Conservation (phyloP, 306 rosid species). For the Cyamopsis tetragonoloba region DNA sequence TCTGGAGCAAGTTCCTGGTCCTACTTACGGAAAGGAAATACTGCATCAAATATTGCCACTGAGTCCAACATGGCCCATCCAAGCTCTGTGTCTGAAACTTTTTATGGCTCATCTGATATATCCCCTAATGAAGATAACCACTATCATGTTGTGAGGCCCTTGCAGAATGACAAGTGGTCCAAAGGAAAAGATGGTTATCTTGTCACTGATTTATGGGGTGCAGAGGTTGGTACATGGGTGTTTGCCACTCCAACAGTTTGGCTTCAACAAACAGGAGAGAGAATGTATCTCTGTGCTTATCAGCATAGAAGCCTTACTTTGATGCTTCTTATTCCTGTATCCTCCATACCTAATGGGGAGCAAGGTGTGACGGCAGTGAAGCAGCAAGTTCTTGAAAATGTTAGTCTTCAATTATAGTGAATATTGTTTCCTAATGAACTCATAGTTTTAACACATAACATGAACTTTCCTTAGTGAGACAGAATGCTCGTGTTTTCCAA, state of each 20-base stretch:
- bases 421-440: slow-evolving; percentile 10
- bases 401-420: slow-evolving; percentile 40
- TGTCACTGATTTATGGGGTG: slow-evolving; percentile 93
- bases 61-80: slow-evolving; percentile 47
- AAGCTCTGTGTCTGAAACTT: slow-evolving; percentile 51
- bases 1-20: slow-evolving; percentile 92
- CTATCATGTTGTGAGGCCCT: slow-evolving; percentile 63
- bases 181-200: slow-evolving; percentile 92
- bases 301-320: slow-evolving; percentile 87
- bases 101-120: slow-evolving; percentile 43
- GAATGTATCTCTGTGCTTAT: slow-evolving; percentile 80
- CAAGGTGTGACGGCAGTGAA: slow-evolving; percentile 64
- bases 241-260: slow-evolving; percentile 71
- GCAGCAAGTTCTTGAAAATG: slow-evolving; percentile 87
- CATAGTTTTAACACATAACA: neutral
- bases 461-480: slow-evolving; percentile 4
- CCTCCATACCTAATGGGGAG: slow-evolving; percentile 72
- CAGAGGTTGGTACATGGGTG: slow-evolving; percentile 56
- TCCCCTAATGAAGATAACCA: slow-evolving; percentile 42
- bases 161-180: slow-evolving; percentile 80
- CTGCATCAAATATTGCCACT: slow-evolving; percentile 42
- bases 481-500: neutral
- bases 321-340: slow-evolving; percentile 70
- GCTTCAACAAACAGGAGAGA: slow-evolving; percentile 68
- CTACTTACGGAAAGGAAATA: slow-evolving; percentile 70